Evolutionary conservation across 2,329 filamentous ascomycete genomes (phyloP).

Genomic region (Aureobasidium sp.): DNA sequence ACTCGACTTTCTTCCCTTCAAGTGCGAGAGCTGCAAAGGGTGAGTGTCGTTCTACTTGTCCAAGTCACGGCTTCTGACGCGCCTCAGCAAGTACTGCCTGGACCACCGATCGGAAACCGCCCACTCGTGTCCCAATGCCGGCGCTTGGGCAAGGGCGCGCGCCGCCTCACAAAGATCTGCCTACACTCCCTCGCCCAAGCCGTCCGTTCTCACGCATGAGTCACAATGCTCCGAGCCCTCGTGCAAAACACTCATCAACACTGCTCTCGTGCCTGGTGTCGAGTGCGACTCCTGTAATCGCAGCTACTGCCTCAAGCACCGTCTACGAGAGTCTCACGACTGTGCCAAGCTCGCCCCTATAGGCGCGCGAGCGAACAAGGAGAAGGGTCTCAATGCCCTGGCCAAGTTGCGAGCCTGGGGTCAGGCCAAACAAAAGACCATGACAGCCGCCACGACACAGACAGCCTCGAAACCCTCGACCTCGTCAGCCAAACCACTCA

Average conservation of each 20-base stretch:
- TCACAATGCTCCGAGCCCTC: slow-evolving; percentile 60
- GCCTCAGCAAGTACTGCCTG: slow-evolving; percentile 60
- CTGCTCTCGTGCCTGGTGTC: slow-evolving; percentile 58
- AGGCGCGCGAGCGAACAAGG: slow-evolving; percentile 48
- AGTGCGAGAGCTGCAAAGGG: slow-evolving; percentile 77
- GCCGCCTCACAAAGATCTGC: slow-evolving; percentile 32
- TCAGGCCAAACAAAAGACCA: slow-evolving; percentile 49
- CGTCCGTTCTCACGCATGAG: slow-evolving; percentile 53
- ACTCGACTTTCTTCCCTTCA: slow-evolving; percentile 92
- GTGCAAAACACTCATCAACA: slow-evolving; percentile 68
- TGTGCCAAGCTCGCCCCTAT: slow-evolving; percentile 66
- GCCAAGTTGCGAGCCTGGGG: slow-evolving; percentile 76
- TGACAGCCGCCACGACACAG: slow-evolving; percentile 15
- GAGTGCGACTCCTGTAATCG: slow-evolving; percentile 67
- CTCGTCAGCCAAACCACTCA: slow-evolving; percentile 32
- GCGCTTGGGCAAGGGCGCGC: slow-evolving; percentile 52
- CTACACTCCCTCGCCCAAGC: slow-evolving; percentile 37
- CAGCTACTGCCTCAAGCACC: slow-evolving; percentile 71
- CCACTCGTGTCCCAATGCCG: slow-evolving; percentile 60
- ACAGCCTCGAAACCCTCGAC: not conserved
- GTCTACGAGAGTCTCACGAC: slow-evolving; percentile 72
- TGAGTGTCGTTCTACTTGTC: slow-evolving; percentile 22
- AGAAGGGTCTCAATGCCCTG: slow-evolving; percentile 67
- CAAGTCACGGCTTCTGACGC: not conserved
- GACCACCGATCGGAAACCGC: slow-evolving; percentile 84